phyloP scores from a whole-genome alignment of 495 filamentous ascomycete species.

The Melanomma pulvis-pyrius region DNA sequence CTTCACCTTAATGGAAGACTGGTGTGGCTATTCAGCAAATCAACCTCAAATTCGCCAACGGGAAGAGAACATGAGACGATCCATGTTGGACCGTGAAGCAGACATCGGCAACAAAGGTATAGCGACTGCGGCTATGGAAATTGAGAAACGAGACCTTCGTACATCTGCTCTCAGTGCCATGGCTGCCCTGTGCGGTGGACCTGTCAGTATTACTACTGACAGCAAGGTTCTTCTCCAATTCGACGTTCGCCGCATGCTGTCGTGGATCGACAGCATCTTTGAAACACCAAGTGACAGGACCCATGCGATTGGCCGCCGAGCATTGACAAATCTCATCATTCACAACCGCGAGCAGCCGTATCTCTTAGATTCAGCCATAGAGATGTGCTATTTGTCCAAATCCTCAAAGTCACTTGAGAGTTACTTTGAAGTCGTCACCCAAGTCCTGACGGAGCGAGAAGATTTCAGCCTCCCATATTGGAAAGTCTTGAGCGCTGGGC shows the following conservation, averaged over 20 bases:
- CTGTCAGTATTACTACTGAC: constrained; percentile 84
- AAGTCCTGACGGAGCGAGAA: constrained; percentile 77
- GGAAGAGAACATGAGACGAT: constrained; percentile 86
- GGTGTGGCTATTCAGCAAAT: constrained; percentile 97
- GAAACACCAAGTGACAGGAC: constrained; percentile 83
- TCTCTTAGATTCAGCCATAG: constrained; percentile 82
- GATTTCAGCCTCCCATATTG: constrained; percentile 85
- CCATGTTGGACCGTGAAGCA: constrained; percentile 66
- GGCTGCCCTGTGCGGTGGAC: constrained; percentile 89
- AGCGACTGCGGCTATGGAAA: constrained; percentile 87
- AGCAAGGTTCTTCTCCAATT: constrained; percentile 82
- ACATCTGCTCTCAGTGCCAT: constrained; percentile 92
- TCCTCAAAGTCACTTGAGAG: constrained; percentile 84
- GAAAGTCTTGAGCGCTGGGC: constrained; percentile 81
- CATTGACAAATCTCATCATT: constrained; percentile 85
- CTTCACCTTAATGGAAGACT: constrained; percentile 96
- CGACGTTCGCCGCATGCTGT: constrained; percentile 86
- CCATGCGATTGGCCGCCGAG: constrained; percentile 87
- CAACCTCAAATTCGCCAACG: constrained; percentile 77
- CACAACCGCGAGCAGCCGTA: constrained; percentile 85
- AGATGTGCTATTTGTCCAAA: constrained; percentile 80
- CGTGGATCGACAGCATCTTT: constrained; percentile 95
- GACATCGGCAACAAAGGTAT: constrained; percentile 72
- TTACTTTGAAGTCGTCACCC: constrained; percentile 90
- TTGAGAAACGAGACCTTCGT: constrained; percentile 88